A percentile compares a stretch with the other conserved stretches of the same genome.
These are phyloP conservation scores for Monilinia fructicola DNA, from an alignment of 2,329 filamentous ascomycete genomes.

Conservation along the genomic window DNA sequence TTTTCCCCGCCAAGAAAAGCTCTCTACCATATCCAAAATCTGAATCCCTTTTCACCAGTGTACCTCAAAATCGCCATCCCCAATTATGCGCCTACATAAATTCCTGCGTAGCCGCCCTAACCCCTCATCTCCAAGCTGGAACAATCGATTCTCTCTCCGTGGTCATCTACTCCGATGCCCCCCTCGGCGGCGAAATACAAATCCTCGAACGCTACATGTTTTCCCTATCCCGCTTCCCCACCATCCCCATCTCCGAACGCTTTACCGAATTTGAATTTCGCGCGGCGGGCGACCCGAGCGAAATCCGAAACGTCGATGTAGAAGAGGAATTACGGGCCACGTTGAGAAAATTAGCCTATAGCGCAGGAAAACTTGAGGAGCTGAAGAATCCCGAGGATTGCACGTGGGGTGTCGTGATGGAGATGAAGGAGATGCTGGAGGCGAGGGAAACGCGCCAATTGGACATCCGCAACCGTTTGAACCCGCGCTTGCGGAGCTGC, in stretches of 20 bases:
- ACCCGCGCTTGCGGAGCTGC: conserved; percentile 49
- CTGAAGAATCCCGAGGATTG: conserved; percentile 59
- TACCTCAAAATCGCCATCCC: conserved; percentile 68
- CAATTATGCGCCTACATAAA: conserved; percentile 53
- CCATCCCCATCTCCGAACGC: conserved; percentile 40
- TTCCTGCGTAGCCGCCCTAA: conserved; percentile 8
- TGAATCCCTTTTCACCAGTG: conserved; percentile 32
- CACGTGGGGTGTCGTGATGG: conserved; percentile 74
- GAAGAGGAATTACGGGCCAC: conserved; percentile 72
- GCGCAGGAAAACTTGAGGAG: conserved; percentile 55
- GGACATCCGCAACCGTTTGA: conserved; percentile 63
- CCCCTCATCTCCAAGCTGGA: conserved; percentile 12
- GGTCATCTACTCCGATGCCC: conserved; percentile 37
- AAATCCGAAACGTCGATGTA: conserved; percentile 58
- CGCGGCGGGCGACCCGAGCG: conserved; percentile 19
- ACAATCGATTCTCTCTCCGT: conserved; percentile 35
- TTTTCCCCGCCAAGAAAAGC: background rate
- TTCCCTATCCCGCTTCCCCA: conserved; percentile 44
- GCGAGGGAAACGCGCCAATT: conserved; percentile 49
- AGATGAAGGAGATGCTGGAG: conserved; percentile 59
- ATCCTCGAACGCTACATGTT: conserved; percentile 47
- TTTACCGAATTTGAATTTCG: conserved; percentile 42
- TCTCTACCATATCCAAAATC: too few species aligned
- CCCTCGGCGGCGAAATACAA: conserved; percentile 27
- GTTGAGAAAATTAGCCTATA: conserved; percentile 60